Base-by-base conservation (phyloP, 495 filamentous ascomycete species). In the Penicillium canariense region DNA sequence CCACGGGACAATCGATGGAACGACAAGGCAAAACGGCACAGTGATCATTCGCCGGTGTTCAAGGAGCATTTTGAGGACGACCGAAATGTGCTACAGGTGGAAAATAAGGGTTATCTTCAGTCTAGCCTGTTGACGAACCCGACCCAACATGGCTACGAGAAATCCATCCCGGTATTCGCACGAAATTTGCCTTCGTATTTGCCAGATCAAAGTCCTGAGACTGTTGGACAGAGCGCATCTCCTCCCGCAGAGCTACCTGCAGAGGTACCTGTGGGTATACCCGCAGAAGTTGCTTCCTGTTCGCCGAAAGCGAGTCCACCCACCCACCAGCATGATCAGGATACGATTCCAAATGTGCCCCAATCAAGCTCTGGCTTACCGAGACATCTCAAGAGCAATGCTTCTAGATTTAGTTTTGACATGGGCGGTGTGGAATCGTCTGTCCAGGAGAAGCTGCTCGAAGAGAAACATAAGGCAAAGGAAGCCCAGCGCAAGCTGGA, bases 321-420 rank as follows among this genome's bases (percentile, higher is more conserved):
- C 0, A 8, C 48, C 9, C 35, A 36, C 15, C 59, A 47, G 34
- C 68, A 54, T 60, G 76, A 74, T 18, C 55, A 58, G 46, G 74
- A 75, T 58, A 67, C 60, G 0, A 65, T 73, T 58, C 66, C 74
- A 54, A 54, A 77, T 67, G 58, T 72, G 65, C 63, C 71, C 0
- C 71, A 70, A 15, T 67, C 68, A n/a, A 63, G 63, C 30, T 67
- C 71, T 27, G 77, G 65, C 5, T 45, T 81, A 32, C 88, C 89
- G 0, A 87, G 77, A 58, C 90, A 92, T 67, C 85, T 91, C 67
- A 91, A 87, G 59, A 93, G 89, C 67, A 93, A 87, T 48, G 88
- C 91, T 0, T 95, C 90, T 2, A 77, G 91, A 9, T 96, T 97
- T 60, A 95, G 90, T 63, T 97, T 97, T 61, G 91, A 96, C 62